Percentiles rank a stretch among this genome's conserved stretches.
Evolutionary conservation across 805 yeast genomes (phyloP).

Genomic region (Cyberlindnera xishuangbannaensis): DNA sequence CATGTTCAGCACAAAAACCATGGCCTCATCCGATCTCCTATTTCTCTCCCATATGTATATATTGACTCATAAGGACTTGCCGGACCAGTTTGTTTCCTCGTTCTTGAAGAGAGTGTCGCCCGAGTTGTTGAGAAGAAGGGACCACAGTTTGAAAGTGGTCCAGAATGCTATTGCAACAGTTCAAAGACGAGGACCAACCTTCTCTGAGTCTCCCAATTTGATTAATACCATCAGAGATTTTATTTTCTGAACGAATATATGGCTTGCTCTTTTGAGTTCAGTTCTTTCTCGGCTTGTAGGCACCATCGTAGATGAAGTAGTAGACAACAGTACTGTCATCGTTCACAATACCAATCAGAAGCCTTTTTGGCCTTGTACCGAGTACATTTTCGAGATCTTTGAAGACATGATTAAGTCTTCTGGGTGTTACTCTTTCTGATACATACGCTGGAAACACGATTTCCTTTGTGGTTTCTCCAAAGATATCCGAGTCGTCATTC

Average conservation of each 20-base stretch:
- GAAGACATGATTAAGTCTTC: conserved; percentile 37
- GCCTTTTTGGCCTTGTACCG: conserved; percentile 33
- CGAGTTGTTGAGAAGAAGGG: conserved; percentile 16
- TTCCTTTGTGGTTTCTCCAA: conserved; percentile 1
- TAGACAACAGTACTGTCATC: conserved; percentile 70
- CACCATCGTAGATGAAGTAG: conserved; percentile 61
- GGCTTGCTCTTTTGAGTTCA: conserved; percentile 25
- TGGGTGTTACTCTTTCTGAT: conserved; percentile 28
- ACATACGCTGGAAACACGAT: conserved; percentile 4
- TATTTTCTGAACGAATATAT: conserved; percentile 1
- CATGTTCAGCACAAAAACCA: conserved; percentile 3
- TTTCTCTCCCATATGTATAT: conserved; percentile 32
- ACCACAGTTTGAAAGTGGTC: conserved; percentile 7
- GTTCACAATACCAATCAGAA: conserved; percentile 51
- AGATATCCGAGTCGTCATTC: conserved; percentile 16
- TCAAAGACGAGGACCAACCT: conserved; percentile 16
- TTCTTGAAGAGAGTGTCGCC: conserved; percentile 27
- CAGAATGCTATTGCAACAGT: conserved; percentile 10
- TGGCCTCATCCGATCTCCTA: conserved; percentile 31
- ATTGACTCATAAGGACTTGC: conserved; percentile 29
- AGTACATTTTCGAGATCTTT: conserved; percentile 14
- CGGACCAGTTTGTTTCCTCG: conserved; percentile 33
- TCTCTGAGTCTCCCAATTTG: conserved; percentile 22
- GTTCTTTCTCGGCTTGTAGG: conserved; percentile 57
- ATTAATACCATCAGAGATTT: conserved; percentile 15